These are phyloP conservation scores for Leccinum arenicola DNA, from an alignment of 768 basidiomycete genomes.

Conservation along the genomic window DNA sequence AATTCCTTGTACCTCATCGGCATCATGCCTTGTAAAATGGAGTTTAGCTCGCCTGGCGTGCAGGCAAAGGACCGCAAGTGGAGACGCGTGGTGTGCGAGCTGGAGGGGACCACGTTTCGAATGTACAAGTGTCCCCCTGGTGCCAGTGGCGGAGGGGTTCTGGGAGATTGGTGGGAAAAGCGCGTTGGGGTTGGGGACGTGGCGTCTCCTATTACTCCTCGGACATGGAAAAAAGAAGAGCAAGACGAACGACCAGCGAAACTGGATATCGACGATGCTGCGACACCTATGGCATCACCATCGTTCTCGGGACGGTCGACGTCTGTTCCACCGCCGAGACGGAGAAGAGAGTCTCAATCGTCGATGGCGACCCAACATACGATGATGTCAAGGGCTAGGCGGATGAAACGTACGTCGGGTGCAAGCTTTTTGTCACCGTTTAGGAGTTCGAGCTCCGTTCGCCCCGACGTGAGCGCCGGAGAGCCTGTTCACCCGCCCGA, in stretches of 20 bases:
- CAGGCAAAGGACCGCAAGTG: conserved; percentile 91
- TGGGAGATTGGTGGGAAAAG: conserved; percentile 79
- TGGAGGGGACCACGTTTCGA: conserved; percentile 89
- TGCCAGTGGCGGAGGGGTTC: conserved; percentile 44
- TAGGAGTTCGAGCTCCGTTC: conserved; percentile 12
- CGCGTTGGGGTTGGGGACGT: conserved; percentile 72
- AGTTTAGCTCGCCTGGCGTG: conserved; percentile 81
- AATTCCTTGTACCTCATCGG: conserved; percentile 81
- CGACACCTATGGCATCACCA: neutral
- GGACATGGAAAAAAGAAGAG: conserved; percentile 24
- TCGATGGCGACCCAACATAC: conserved; percentile 19
- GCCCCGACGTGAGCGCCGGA: conserved; percentile 7
- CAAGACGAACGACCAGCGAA: conserved; percentile 26
- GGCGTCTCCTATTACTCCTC: conserved; percentile 27
- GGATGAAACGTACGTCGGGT: conserved; percentile 26
- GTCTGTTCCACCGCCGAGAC: conserved; percentile 8
- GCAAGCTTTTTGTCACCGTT: conserved; percentile 30
- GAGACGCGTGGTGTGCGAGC: conserved; percentile 81
- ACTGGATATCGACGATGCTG: conserved; percentile 17
- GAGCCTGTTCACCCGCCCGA: conserved; percentile 11
- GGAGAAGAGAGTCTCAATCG: conserved; percentile 25
- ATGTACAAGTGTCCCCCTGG: conserved; percentile 58
- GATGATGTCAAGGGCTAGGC: conserved; percentile 15
- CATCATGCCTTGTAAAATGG: conserved; percentile 88
- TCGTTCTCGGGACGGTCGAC: conserved; percentile 2